These are phyloP conservation scores for Tetracladium maxilliforme DNA, from an alignment of 2,329 filamentous ascomycete species.

Conservation along the genomic window DNA sequence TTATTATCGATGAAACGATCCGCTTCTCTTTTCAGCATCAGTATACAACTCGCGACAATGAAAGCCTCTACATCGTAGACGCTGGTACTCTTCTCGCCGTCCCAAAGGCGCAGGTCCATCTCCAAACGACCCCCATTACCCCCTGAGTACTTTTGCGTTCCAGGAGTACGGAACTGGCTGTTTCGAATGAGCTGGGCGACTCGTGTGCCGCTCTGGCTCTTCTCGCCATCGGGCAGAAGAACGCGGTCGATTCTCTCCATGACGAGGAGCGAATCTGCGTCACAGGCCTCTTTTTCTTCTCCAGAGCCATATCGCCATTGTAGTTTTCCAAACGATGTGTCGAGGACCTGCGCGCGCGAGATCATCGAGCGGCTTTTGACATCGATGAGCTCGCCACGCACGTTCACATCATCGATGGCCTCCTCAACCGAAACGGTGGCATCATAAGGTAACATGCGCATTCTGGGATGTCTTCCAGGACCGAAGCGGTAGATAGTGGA, in stretches of 20 bases:
- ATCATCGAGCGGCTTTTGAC: slow-evolving; percentile 4
- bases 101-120: slow-evolving; percentile 4
- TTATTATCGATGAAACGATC: slow-evolving; percentile 4
- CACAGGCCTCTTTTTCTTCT: slow-evolving; percentile 4
- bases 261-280: slow-evolving; percentile 5
- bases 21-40: slow-evolving; percentile 5
- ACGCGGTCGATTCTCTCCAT: slow-evolving; percentile 2
- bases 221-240: not conserved
- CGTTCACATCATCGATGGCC: slow-evolving; percentile 4
- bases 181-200: slow-evolving; percentile 5
- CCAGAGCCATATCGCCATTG: slow-evolving; percentile 6
- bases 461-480: slow-evolving; percentile 4
- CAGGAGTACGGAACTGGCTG: slow-evolving; percentile 4
- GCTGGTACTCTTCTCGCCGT: slow-evolving; percentile 1
- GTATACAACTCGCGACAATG: slow-evolving; percentile 4
- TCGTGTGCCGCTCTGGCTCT: slow-evolving; percentile 1
- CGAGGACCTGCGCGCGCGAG: slow-evolving; percentile 4
- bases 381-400: slow-evolving; percentile 3
- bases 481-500: slow-evolving; percentile 6
- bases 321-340: slow-evolving; percentile 4
- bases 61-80: slow-evolving; percentile 4
- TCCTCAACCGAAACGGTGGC: slow-evolving; percentile 3
- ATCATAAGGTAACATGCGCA: slow-evolving; percentile 3
- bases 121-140: slow-evolving; percentile 6
- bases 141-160: slow-evolving; percentile 3